Evolutionary conservation across 2,329 filamentous ascomycete species (phyloP), one percentile per base, ranked within the genome.

Genomic region (Fusarium albidum): DNA sequence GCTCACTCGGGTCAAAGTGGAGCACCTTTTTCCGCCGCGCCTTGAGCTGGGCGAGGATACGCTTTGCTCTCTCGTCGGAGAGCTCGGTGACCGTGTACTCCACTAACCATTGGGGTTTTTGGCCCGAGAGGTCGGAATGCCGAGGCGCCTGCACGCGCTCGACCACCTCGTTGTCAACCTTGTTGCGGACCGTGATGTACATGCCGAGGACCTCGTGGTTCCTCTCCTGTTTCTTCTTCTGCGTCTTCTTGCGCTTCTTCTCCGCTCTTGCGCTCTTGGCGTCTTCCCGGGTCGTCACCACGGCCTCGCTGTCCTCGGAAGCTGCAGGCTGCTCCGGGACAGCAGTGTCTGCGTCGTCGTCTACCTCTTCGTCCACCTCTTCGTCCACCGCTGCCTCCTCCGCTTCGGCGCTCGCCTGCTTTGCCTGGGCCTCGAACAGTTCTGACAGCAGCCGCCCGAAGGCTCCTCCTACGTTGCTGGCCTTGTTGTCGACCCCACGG

Each of bases 61-160:
- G 71, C 54, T 71, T 72, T 2, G 82, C 83, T 9, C 77, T 74
- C 0, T 69, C 57, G 3, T 63, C 59, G 0, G 72, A 45, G 3
- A 92, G 76, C 59, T 93, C 89, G 38, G 82, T 80, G 40, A 97
- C 75, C 29, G 86, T 81, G 72, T 96, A 97, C 64, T 95, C 85
- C n/a, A 97, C 77, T 1, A 75, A 71, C 93, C 93, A 97, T 14
- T 31, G 10, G 7, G 25, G 5, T 49, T 21, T n/a, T 48, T 17
- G 12, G 15, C 15, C 3, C 12, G 7, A 11, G n/a, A 7, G 12
- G 11, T 14, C n/a, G n/a, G 13, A 6, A 2, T 38, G 3, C 9
- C 6, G 10, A 5, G 26, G 10, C 2, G 27, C 9, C 12, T 73
- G 59, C 0, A 92, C 90, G 4, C 92, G 86, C 0, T 76, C 68